Evolutionary conservation across 2,329 filamentous ascomycete species (phyloP).

Genomic region (Phyllosticta paracitricarpa): DNA sequence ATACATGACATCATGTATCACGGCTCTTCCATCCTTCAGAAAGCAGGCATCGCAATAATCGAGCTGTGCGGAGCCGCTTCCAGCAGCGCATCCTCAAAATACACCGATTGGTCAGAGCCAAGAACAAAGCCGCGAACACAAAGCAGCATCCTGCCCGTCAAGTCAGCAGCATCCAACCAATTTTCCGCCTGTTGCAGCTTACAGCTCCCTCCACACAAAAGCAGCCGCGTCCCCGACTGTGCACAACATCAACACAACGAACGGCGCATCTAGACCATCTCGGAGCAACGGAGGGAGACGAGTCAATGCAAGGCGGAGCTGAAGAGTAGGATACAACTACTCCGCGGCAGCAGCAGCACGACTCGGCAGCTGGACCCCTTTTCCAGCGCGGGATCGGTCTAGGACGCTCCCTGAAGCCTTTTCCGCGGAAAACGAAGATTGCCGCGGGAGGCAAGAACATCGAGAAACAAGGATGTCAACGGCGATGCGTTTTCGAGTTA

Average conservation of each 20-base stretch:
- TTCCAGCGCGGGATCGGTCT: background rate
- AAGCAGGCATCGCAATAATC: background rate
- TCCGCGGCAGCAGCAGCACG: background rate
- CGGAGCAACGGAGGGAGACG: background rate
- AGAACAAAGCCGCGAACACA: background rate
- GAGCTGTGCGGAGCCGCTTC: background rate
- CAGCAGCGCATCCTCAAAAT: background rate
- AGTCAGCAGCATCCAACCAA: background rate
- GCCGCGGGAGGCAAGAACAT: background rate
- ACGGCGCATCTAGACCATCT: background rate
- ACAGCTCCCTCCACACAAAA: background rate
- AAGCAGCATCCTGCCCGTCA: background rate
- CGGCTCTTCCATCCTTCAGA: background rate
- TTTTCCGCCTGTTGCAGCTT: background rate
- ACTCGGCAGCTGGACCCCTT: background rate
- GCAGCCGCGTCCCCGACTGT: background rate
- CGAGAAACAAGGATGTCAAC: background rate
- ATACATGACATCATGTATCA: background rate
- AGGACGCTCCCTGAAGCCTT: background rate
- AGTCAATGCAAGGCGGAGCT: background rate
- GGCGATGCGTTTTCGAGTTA: background rate
- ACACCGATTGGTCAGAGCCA: background rate
- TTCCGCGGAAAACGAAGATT: background rate
- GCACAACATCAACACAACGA: background rate
- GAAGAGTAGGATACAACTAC: background rate